These are phyloP conservation scores for Fraxinus cuspidata DNA, from an alignment of 257 asterid genomes.

Conservation along the genomic window DNA sequence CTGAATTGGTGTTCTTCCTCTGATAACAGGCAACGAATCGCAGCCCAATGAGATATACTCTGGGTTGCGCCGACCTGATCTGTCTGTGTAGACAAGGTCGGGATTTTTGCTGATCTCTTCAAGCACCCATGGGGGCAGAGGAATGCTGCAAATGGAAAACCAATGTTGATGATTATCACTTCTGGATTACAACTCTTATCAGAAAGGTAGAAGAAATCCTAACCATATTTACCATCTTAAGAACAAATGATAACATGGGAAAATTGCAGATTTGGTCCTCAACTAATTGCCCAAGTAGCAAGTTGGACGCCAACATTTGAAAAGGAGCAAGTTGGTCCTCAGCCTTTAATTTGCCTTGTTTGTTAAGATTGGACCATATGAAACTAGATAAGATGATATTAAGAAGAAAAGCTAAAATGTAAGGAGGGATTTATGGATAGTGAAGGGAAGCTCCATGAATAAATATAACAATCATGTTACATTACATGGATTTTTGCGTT, in stretches of 20 bases:
- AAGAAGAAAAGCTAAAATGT: background rate
- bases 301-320: background rate
- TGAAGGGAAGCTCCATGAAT: background rate
- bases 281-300: background rate
- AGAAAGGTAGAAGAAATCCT: background rate
- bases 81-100: conserved; percentile 81
- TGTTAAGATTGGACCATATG: background rate
- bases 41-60: conserved; percentile 90
- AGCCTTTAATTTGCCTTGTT: background rate
- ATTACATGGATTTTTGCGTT: no score
- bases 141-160: conserved; percentile 57
- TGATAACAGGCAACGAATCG: conserved; percentile 72
- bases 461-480: no score
- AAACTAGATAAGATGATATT: background rate
- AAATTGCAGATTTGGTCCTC: background rate
- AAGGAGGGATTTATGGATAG: background rate
- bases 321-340: background rate
- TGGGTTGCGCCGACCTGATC: conserved; percentile 84
- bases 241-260: background rate
- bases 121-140: conserved; percentile 95
- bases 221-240: background rate
- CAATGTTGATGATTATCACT: background rate
- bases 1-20: conserved; percentile 95
- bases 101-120: conserved; percentile 93
- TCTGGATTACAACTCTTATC: background rate